phyloP scores from a whole-genome alignment of 148 eudicot genomes.

The Fagopyrum tataricum region DNA sequence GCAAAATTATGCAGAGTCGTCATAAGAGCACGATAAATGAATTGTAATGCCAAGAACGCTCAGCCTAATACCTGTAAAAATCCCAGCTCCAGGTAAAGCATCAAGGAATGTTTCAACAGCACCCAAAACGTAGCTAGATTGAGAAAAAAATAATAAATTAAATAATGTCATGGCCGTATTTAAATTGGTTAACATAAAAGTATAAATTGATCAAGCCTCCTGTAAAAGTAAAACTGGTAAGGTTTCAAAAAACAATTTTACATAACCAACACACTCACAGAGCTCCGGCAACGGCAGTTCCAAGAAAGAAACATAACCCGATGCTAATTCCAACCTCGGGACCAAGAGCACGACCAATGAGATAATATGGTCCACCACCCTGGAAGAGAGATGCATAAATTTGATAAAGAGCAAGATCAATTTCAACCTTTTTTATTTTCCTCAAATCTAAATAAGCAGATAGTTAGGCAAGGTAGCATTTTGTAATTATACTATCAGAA shows the following conservation, averaged over 20 bases:
- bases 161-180: conserved; percentile 8
- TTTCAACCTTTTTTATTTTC: background rate
- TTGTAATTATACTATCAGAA: background rate
- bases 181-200: background rate
- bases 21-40: background rate
- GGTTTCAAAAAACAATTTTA: conserved; percentile 7
- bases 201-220: background rate
- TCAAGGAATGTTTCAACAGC: conserved; percentile 98
- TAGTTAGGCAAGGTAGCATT: background rate
- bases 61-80: conserved; percentile 59
- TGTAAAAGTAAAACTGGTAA: background rate
- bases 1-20: background rate
- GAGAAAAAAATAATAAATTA: conserved; percentile 17
- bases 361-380: conserved; percentile 99
- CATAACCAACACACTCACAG: conserved; percentile 56
- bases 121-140: conserved; percentile 88
- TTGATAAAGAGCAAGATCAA: background rate
- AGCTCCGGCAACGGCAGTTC: conserved; percentile 97
- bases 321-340: conserved; percentile 99
- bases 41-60: background rate
- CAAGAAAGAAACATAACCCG: conserved; percentile 95
- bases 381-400: conserved; percentile 15
- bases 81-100: conserved; percentile 88
- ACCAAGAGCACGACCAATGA: conserved; percentile 99
- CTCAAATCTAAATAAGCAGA: background rate